Evolutionary conservation across 192 early-diverging fungal genomes (phyloP).

Genomic region (Haplosporangium gracile): DNA sequence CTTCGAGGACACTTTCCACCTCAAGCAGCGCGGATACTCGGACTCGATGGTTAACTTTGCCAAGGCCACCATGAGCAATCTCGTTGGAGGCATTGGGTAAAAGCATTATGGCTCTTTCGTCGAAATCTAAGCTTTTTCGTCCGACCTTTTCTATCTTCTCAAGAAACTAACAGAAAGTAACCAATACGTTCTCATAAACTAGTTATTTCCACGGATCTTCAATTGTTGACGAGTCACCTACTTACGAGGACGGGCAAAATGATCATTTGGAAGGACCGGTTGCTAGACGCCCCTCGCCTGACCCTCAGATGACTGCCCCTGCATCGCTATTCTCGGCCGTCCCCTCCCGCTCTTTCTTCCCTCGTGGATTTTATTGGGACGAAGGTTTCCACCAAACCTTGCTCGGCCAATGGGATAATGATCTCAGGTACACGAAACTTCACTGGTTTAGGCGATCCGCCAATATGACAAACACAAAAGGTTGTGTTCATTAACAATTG

Average conservation of each 20-base stretch:
- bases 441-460: not conserved
- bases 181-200: not conserved
- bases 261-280: conserved; percentile 60
- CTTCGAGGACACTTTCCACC: conserved; percentile 81
- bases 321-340: conserved; percentile 83
- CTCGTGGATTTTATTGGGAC: conserved; percentile 97
- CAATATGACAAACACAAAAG: not conserved
- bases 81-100: conserved; percentile 92
- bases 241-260: conserved; percentile 70
- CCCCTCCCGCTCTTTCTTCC: conserved; percentile 94
- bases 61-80: conserved; percentile 80
- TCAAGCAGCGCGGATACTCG: conserved; percentile 76
- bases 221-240: conserved; percentile 78
- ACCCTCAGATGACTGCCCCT: conserved; percentile 74
- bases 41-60: conserved; percentile 77
- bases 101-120: conserved; percentile 10
- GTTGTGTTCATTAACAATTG: not conserved
- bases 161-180: not conserved
- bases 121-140: not conserved
- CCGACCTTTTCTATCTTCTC: not conserved
- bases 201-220: conserved; percentile 83
- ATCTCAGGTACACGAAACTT: conserved; percentile 70
- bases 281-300: conserved; percentile 53
- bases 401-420: conserved; percentile 89
- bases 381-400: conserved; percentile 93